Percentiles rank a stretch among this genome's conserved stretches.
Conservation (phyloP, 2,329 filamentous ascomycete genomes). For the Penicillium glabrum region DNA sequence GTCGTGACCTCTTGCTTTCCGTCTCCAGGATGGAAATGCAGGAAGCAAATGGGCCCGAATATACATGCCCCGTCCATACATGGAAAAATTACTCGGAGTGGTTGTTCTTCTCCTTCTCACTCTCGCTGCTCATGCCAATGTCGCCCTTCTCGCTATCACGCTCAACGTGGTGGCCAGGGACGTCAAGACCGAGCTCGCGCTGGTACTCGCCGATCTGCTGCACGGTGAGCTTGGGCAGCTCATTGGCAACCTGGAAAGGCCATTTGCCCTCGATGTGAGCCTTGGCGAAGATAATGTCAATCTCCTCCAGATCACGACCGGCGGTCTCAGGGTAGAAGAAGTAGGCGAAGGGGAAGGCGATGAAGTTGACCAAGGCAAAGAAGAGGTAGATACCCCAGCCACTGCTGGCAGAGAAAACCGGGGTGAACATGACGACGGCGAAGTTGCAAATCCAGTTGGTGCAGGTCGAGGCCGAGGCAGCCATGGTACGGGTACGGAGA, state of each 20-base stretch:
- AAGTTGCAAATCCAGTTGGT: conserved; percentile 58
- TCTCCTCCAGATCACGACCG: conserved; percentile 42
- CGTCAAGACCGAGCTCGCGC: conserved; percentile 24
- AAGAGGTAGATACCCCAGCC: conserved; percentile 44
- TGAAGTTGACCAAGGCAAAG: conserved; percentile 38
- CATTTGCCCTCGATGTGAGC: conserved; percentile 25
- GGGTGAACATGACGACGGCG: conserved; percentile 51
- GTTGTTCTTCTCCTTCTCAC: conserved; percentile 7
- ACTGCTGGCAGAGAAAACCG: conserved; percentile 34
- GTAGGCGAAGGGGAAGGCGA: conserved; percentile 50
- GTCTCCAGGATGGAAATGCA: conserved; percentile 8
- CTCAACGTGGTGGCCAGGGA: not conserved
- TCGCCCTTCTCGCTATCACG: conserved; percentile 19
- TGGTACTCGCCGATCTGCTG: conserved; percentile 27
- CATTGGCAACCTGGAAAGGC: conserved; percentile 25
- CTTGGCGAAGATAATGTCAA: conserved; percentile 10
- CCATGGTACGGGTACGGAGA: conserved; percentile 54
- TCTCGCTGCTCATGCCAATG: conserved; percentile 20
- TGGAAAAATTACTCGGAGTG: conserved; percentile 1
- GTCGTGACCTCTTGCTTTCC: conserved; percentile 4
- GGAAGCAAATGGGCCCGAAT: conserved; percentile 6
- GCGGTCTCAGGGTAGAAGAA: conserved; percentile 54
- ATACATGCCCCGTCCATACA: not conserved
- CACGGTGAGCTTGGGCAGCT: conserved; percentile 31
- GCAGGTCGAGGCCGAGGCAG: conserved; percentile 51